Base-by-base conservation (phyloP, 2,329 filamentous ascomycete genomes). In the Exophiala sp. region DNA sequence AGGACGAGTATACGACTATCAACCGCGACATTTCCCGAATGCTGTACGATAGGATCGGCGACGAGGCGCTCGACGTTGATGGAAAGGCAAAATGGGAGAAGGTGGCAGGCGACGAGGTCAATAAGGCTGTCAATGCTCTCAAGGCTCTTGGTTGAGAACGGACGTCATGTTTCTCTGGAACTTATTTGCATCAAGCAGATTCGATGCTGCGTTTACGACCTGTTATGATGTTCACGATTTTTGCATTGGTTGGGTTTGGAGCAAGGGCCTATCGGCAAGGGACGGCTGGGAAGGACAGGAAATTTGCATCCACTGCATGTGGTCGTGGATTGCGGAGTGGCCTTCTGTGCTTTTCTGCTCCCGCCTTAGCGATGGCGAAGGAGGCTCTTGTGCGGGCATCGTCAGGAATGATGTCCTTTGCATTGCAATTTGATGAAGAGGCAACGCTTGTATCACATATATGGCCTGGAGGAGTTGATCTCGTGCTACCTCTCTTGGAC, bases 1-100 rank as follows among this genome's bases (percentile, higher is more conserved):
- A 89, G 59, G 87, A 95, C 52, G 85, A 96, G 67, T 98, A 95
- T 66, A 91, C 88, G 2, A 81, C 82, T 49, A 95, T 97, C 69
- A 97, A 97, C 65, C 83, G 89, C 55, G 84, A 86, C 53, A 83
- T 97, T 27, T 96, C 88, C 35, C 84, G 88, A 50, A 86, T 85
- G 70, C 74, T 98, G 51, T 98, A 98, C 68, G 88, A 82, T 24
- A 72, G 73, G 40, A 76, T 81, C 21, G 75, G 75, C 3, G 74
- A 74, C 30, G 69, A 75, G 16, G 68, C 73, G 19, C 75, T 93
- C 23, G 79, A 86, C 61, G 77, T 84, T 18, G 78, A 81, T 22
- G 79, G 80, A 48, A 79, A 82, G 50, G 79, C 78, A 57, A 78
- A 77, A 41, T 88, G 88, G 78, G 86, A 94, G 70, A 81, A 78